A percentile compares a stretch with the other conserved stretches of the same genome.
Evolutionary conservation across 164 flowering plant genomes (phyloP).

Genomic region (Hamamelis virginiana): DNA sequence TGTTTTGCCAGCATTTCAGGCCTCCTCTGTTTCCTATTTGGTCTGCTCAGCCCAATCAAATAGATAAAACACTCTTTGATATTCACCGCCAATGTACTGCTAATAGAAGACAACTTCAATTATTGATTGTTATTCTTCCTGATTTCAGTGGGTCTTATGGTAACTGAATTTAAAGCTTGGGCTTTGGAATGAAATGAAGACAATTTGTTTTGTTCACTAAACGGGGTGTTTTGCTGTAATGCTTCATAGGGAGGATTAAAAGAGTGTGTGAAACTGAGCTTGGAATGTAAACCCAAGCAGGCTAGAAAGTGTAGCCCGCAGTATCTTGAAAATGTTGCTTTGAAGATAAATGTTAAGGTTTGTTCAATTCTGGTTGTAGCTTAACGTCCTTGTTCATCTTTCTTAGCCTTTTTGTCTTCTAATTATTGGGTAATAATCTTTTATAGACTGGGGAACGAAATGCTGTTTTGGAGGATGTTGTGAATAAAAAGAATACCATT

Average conservation of each 20-base stretch:
- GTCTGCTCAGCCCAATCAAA: background rate
- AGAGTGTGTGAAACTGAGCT: slow-evolving; percentile 62
- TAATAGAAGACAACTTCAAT: background rate
- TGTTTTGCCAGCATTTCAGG: background rate
- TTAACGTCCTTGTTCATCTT: background rate
- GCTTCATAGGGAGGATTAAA: slow-evolving; percentile 45
- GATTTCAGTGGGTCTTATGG: slow-evolving; percentile 1
- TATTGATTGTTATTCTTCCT: slow-evolving; percentile 2
- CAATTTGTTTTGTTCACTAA: background rate
- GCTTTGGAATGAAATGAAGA: background rate
- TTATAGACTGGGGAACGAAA: slow-evolving; percentile 47
- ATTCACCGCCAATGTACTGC: too few relatives aligned
- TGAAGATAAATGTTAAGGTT: slow-evolving; percentile 60
- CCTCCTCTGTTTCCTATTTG: background rate
- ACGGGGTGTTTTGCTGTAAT: background rate
- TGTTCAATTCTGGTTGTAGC: background rate
- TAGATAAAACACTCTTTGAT: background rate
- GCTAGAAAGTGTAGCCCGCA: slow-evolving; percentile 33
- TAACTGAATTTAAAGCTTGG: background rate
- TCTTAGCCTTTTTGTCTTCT: background rate
- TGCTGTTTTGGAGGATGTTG: slow-evolving; percentile 30
- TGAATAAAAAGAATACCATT: slow-evolving; percentile 25
- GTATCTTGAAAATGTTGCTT: slow-evolving; percentile 55
- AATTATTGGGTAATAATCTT: background rate
- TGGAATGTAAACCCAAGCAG: slow-evolving; percentile 57